Base-by-base conservation (phyloP, 2,329 filamentous ascomycete species). In the Apiospora phragmitis region DNA sequence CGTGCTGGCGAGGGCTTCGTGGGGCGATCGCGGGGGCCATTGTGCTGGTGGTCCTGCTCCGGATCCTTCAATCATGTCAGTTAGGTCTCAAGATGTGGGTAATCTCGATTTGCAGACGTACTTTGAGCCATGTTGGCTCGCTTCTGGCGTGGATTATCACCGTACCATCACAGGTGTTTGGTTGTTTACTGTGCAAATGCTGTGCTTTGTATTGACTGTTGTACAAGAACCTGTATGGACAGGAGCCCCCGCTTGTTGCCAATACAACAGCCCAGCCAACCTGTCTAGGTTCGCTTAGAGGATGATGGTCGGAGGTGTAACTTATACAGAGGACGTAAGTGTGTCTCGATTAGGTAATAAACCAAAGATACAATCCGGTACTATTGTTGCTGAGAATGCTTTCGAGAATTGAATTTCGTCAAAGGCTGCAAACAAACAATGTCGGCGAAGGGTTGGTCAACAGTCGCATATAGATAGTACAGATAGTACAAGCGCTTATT, bases 1-100 rank as follows among this genome's bases (percentile, higher is more conserved):
- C 4, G 95, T 91, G 79, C 88, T 86, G 47, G 90, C 78, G 26
- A 92, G 84, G 68, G 84, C 90, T 78, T 92, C 90, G 79, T 88
- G 88, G 55, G 90, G 90, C 70, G 90, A 92, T 79, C 88, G 85
- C 29, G 90, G 90, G 24, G 90, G 90, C 90, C 90, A 93, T 80
- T 90, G 87, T 62, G 85, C 80, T 77, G 87, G 85, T 72, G 84
- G 79, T 76, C 82, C 79, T 74, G 80, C 76, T 73, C 71, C 75
- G 47, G 73, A 68, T 74, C 72, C 76, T 80, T 80, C 67, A 71
- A 73, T 47, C 24, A 16, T 55, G 71, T 75, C 65, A 77, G 75
- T 67, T 59, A 45, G 69, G 74, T 71, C 38, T 35, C 38, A n/a
- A 67, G 38, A 45, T 45, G 38, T 45, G 65, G 38, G 38, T 38